These are phyloP conservation scores for Trichoderma parareesei DNA, from an alignment of 495 filamentous ascomycete species.

Conservation along the genomic window DNA sequence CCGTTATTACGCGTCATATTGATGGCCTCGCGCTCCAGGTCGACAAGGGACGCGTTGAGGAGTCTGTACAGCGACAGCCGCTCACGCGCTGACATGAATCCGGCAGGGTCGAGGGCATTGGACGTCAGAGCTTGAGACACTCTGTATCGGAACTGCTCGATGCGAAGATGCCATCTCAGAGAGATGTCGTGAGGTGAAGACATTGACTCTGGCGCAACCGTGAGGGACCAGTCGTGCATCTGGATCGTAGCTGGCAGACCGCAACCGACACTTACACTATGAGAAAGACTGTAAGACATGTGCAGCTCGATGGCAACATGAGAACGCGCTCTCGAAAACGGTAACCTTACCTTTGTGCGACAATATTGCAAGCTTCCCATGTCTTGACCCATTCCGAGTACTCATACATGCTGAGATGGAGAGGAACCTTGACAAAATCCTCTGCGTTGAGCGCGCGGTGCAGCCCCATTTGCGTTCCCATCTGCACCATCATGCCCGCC, in stretches of 20 bases:
- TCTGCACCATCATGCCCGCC: conserved; percentile 4
- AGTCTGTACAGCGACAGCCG: neutral
- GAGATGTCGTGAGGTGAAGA: neutral
- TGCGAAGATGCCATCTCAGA: conserved; percentile 6
- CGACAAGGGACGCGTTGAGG: neutral
- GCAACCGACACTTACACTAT: neutral
- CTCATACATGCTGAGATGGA: neutral
- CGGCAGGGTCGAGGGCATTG: neutral
- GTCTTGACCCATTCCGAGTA: conserved; percentile 2
- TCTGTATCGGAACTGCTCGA: neutral
- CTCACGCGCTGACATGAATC: neutral
- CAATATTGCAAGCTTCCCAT: conserved; percentile 2
- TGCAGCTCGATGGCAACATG: neutral
- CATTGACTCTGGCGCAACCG: neutral
- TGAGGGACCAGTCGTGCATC: conserved; percentile 5
- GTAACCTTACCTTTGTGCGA: neutral
- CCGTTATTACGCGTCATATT: neutral
- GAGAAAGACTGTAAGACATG: neutral
- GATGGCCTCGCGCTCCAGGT: neutral
- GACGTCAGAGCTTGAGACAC: neutral
- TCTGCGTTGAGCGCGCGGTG: conserved; percentile 3
- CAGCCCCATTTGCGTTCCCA: conserved; percentile 1
- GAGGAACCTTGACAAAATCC: conserved; percentile 3
- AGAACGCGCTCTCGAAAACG: neutral
- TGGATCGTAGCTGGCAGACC: neutral